Evolutionary conservation across 805 yeast species (phyloP).

Genomic region (Cyberlindnera americana): DNA sequence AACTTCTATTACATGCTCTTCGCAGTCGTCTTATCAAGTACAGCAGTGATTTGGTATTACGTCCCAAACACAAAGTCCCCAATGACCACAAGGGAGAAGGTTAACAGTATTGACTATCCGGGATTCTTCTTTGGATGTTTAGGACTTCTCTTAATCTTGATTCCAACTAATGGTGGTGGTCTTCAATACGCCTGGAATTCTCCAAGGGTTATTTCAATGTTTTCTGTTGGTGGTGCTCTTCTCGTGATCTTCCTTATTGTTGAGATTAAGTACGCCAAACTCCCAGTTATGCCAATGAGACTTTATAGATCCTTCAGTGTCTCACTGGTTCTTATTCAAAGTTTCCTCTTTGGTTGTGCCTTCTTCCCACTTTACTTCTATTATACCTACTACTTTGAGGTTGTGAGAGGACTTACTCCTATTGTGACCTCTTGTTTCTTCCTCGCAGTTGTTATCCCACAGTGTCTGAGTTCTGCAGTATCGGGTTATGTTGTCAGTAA

Average conservation of each 20-base stretch:
- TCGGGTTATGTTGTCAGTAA: constrained; percentile 16
- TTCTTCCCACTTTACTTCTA: constrained; percentile 47
- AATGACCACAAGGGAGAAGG: constrained; percentile 36
- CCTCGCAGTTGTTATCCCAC: constrained; percentile 18
- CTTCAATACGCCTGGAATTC: constrained; percentile 53
- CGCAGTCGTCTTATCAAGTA: constrained; percentile 42
- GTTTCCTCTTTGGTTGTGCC: constrained; percentile 46
- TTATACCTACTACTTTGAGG: constrained; percentile 39
- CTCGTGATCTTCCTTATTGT: constrained; percentile 42
- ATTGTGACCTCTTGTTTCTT: constrained; percentile 18
- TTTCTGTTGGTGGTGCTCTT: constrained; percentile 40
- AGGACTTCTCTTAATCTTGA: constrained; percentile 42
- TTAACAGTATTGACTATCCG: constrained; percentile 49
- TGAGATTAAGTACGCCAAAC: constrained; percentile 40
- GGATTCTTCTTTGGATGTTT: constrained; percentile 50
- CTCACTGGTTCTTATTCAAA: constrained; percentile 35
- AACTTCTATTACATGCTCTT: constrained; percentile 38
- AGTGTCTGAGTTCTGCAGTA: constrained; percentile 10
- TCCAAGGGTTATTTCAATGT: constrained; percentile 36
- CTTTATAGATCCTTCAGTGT: constrained; percentile 36
- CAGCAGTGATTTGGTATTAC: constrained; percentile 40
- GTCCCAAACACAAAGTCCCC: constrained; percentile 36
- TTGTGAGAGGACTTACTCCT: constrained; percentile 18
- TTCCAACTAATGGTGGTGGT: constrained; percentile 65
- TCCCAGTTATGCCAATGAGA: constrained; percentile 53